Base-by-base conservation (phyloP, 306 rosid species). In the Medicago ruthenica region DNA sequence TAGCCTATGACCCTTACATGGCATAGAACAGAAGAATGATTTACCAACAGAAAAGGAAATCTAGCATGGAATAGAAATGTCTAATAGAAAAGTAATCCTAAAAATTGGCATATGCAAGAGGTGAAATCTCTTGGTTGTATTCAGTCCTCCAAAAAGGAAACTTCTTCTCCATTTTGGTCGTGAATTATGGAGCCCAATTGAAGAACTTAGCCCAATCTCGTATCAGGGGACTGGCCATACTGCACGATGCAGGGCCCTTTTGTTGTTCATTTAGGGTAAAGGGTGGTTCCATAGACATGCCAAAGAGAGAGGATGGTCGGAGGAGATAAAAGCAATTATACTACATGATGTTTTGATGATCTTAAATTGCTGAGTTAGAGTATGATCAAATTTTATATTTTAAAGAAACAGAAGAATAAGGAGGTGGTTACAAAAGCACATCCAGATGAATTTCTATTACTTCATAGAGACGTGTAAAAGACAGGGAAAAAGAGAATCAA, bases 381-480 rank as follows among this genome's bases (percentile, higher is more conserved):
- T 74, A n/a, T 59, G 27, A 16, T 20, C 37, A 37, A 79, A 40
- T 51, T 58, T 67, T 42, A 45, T 24, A 80, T 60, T 60, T 45
- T n/a, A 18, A 40, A 40, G 54, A 47, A 72, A 12, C 63, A 4
- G 7, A 58, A 45, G 73, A 70, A 14, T 1, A 51, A 65, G 44
- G 44, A 58, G 57, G 8, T 18, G 41, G 18, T 70, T 61, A 20
- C 73, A 27, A 54, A 48, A 42, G 66, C 41, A 58, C 45, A 24
- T 9, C 50, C n/a, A 21, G 39, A 80, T 39, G 41, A 39, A 37
- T 45, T 75, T 68, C 24, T 63, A 67, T 44, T 13, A 3, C 67
- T 61, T 61, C n/a, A n/a, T 68, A 51, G 61, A 79, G 59, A 31
- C 45, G 57, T 44, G 34, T 45, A 20, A 67, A 41, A 55, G 37